These are phyloP conservation scores for Zalerion maritima DNA, from an alignment of 495 filamentous ascomycete species.

Conservation along the genomic window DNA sequence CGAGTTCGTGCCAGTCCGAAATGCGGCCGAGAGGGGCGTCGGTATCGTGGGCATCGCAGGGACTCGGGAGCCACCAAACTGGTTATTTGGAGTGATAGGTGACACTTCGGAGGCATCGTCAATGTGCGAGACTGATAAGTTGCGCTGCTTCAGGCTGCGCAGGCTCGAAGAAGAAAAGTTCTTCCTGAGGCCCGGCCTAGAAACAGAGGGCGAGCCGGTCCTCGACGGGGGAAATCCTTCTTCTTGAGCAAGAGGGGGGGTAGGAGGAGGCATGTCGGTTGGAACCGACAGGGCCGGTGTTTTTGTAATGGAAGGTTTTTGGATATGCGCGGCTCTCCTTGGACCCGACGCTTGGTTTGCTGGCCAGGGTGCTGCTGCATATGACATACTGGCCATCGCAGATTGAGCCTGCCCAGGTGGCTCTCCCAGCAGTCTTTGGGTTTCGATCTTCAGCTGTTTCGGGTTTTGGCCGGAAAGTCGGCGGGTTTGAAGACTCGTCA, in stretches of 20 bases:
- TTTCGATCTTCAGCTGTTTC: constrained; percentile 85
- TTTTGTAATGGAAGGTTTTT: too few species aligned
- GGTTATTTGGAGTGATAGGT: constrained; percentile 53
- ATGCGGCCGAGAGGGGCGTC: constrained; percentile 47
- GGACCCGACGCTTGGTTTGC: too few species aligned
- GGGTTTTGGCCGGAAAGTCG: constrained; percentile 66
- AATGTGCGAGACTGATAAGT: constrained; percentile 58
- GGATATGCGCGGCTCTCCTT: too few species aligned
- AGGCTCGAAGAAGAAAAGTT: constrained; percentile 67
- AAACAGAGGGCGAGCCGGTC: constrained; percentile 23
- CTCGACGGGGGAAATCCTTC: constrained; percentile 14
- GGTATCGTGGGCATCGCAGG: constrained; percentile 49
- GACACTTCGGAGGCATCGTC: constrained; percentile 53
- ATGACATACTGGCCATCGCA: too few species aligned
- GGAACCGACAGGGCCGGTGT: constrained; percentile 25
- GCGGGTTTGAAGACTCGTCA: constrained; percentile 55
- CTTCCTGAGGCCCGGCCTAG: constrained; percentile 47
- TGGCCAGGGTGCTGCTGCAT: too few species aligned
- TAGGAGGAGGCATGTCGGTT: constrained; percentile 11
- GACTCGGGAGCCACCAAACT: constrained; percentile 34
- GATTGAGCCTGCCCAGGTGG: too few species aligned
- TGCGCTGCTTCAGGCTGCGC: constrained; percentile 53
- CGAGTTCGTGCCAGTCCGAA: constrained; percentile 34
- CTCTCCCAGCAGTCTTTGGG: constrained; percentile 42
- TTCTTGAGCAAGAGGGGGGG: constrained; percentile 18